These are phyloP conservation scores for Rhizophora apiculata DNA, from an alignment of 345 rosid species.

Conservation along the genomic window DNA sequence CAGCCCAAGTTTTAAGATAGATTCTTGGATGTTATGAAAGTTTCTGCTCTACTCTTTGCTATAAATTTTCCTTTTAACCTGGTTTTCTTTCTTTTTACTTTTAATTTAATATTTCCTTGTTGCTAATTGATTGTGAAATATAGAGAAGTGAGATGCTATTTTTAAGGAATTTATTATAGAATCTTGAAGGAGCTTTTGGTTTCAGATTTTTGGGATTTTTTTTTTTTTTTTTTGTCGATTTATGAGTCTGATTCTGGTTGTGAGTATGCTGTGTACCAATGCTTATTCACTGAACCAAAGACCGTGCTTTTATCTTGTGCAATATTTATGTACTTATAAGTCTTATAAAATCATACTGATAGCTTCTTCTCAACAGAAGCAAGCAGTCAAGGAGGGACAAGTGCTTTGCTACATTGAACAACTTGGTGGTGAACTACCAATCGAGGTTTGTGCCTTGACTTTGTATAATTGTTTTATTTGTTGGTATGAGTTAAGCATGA, in stretches of 20 bases:
- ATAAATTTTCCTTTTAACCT: not conserved
- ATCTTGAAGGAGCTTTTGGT: not conserved
- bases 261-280: not conserved
- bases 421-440: conserved; percentile 74
- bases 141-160: not conserved
- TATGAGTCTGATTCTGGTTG: not conserved
- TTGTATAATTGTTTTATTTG: not conserved
- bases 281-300: not conserved
- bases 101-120: not conserved
- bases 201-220: not conserved
- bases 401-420: conserved; percentile 81
- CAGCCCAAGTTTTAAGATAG: not conserved
- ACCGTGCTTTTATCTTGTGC: not conserved
- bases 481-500: not conserved
- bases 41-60: not conserved
- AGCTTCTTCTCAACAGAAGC: conserved; percentile 53
- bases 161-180: not conserved
- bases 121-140: not conserved
- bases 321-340: not conserved
- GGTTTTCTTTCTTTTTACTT: not conserved
- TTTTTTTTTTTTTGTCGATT: not conserved
- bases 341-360: conserved; percentile 18
- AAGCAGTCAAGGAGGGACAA: conserved; percentile 86
- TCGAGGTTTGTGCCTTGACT: conserved; percentile 48
- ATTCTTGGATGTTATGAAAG: not conserved